Conservation (phyloP, 129 eudicot species). For the Solidago caesia region DNA sequence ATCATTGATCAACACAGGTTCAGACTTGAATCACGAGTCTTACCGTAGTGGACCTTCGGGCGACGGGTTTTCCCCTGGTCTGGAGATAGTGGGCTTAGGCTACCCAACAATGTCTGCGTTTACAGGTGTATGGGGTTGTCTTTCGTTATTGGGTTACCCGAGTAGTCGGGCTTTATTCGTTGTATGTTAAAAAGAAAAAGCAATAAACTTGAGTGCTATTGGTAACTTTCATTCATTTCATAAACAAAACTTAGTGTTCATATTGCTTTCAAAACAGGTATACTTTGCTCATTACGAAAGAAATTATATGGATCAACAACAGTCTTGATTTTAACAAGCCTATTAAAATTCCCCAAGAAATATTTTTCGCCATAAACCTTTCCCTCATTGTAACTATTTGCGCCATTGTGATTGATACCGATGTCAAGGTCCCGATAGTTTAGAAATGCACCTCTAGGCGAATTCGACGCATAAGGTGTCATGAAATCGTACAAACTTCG, state of each 20-base stretch:
- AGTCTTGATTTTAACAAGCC: conserved; percentile 19
- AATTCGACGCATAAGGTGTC: conserved; percentile 24
- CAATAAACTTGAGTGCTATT: background rate
- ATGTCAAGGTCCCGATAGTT: conserved; percentile 27
- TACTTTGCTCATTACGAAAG: conserved; percentile 26
- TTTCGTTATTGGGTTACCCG: too few species aligned
- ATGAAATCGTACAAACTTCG: conserved; percentile 22
- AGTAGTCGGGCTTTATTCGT: too few species aligned
- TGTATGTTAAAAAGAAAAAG: too few species aligned
- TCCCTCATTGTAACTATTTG: conserved; percentile 20
- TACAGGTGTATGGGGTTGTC: too few species aligned
- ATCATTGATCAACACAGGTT: too few species aligned
- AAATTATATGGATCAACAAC: conserved; percentile 25
- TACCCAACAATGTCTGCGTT: too few species aligned
- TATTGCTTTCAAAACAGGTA: conserved; percentile 1
- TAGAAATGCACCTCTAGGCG: conserved; percentile 24
- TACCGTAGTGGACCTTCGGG: too few species aligned
- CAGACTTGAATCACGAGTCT: too few species aligned
- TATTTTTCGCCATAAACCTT: conserved; percentile 22
- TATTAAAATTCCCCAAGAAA: conserved; percentile 15
- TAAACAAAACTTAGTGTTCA: background rate
- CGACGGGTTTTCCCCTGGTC: too few species aligned
- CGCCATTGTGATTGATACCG: conserved; percentile 22
- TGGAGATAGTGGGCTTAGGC: too few species aligned
- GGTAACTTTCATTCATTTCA: background rate